Conservation (phyloP, 805 yeast species). For the Cyberlindnera saturnus region DNA sequence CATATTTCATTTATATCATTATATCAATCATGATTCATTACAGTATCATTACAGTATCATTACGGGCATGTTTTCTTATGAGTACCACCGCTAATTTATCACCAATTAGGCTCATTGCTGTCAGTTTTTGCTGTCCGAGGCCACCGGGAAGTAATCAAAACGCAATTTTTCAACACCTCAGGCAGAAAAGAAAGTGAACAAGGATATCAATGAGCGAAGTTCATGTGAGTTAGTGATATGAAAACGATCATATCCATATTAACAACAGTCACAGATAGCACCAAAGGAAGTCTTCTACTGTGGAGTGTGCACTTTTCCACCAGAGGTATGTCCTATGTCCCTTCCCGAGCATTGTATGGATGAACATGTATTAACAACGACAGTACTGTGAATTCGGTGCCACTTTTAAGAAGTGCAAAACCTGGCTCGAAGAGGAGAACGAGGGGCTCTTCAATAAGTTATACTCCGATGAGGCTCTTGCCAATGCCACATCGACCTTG, state of each 20-base stretch:
- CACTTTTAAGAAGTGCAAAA: constrained; percentile 72
- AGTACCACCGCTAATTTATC: too few relatives aligned
- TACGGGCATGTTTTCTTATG: background rate
- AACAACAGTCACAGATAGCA: constrained; percentile 5
- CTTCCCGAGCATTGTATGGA: background rate
- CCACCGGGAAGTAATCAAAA: too few relatives aligned
- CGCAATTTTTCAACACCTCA: too few relatives aligned
- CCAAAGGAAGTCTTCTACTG: constrained; percentile 55
- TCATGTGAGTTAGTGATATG: constrained; percentile 1
- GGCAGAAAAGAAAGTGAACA: background rate
- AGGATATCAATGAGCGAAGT: constrained; percentile 5
- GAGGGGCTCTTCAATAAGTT: constrained; percentile 49
- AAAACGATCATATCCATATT: background rate
- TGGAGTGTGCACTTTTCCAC: constrained; percentile 78
- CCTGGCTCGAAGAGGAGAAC: constrained; percentile 65
- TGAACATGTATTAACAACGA: constrained; percentile 4
- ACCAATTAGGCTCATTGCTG: too few relatives aligned
- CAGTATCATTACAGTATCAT: too few relatives aligned
- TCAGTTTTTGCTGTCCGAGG: too few relatives aligned
- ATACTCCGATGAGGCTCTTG: constrained; percentile 55
- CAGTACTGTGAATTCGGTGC: constrained; percentile 88
- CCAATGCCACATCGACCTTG: constrained; percentile 53
- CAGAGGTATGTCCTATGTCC: constrained; percentile 36
- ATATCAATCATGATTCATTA: too few relatives aligned
- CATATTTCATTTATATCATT: too few relatives aligned